phyloP scores from a whole-genome alignment of 2,329 filamentous ascomycete species.

The Stemphylium beticola region DNA sequence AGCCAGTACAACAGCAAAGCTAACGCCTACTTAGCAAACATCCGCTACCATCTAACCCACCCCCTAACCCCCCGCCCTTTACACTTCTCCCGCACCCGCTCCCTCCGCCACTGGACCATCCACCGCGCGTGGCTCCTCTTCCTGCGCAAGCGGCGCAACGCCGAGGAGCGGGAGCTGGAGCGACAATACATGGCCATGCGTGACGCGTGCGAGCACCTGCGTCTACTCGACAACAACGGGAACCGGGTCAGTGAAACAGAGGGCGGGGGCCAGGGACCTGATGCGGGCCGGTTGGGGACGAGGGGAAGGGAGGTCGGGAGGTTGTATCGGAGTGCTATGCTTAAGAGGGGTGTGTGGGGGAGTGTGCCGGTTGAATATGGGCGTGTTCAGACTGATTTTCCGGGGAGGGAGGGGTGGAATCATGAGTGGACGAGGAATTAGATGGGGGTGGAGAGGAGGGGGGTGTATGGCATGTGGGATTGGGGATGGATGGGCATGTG shows the following conservation, averaged over 20 bases:
- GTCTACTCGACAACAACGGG: slow-evolving; percentile 56
- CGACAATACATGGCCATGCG: slow-evolving; percentile 83
- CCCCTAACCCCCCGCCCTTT: slow-evolving; percentile 76
- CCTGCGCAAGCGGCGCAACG: slow-evolving; percentile 70
- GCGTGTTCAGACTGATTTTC: slow-evolving; percentile 81
- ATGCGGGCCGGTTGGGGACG: slow-evolving; percentile 32
- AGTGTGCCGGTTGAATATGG: slow-evolving; percentile 93
- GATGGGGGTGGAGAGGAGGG: not conserved
- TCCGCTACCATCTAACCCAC: slow-evolving; percentile 74
- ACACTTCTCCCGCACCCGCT: slow-evolving; percentile 84
- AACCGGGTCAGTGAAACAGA: slow-evolving; percentile 52
- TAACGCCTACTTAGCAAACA: too few species aligned
- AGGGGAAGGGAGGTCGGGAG: slow-evolving; percentile 66
- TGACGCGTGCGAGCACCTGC: slow-evolving; percentile 82
- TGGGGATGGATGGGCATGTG: not conserved
- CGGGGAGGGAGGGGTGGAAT: slow-evolving; percentile 83
- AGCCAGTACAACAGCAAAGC: too few species aligned
- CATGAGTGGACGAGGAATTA: slow-evolving; percentile 78
- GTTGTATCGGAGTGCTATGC: slow-evolving; percentile 86
- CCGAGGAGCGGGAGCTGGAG: slow-evolving; percentile 73
- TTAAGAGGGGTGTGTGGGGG: slow-evolving; percentile 87
- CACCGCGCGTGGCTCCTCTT: slow-evolving; percentile 92
- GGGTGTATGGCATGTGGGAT: not conserved
- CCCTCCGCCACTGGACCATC: slow-evolving; percentile 97
- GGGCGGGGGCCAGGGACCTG: slow-evolving; percentile 62